Base-by-base conservation (phyloP, 495 filamentous ascomycete genomes). In the Hamigera avellanea region DNA sequence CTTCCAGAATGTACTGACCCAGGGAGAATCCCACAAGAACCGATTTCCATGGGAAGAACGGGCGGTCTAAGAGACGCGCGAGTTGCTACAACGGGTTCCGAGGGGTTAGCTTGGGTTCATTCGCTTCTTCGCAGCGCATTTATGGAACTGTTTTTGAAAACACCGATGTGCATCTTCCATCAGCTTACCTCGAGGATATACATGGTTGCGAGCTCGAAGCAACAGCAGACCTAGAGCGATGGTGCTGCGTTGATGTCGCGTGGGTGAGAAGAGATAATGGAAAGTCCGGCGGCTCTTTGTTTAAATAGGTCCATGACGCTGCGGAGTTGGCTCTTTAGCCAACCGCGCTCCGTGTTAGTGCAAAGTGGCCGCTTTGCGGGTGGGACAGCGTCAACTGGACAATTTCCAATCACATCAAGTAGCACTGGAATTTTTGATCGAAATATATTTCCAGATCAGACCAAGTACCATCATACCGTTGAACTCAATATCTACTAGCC, bases 11-110 rank as follows among this genome's bases (percentile, higher is more conserved):
- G 54, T 81, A 95, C 54, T 98, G 86, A 31, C 76, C 82, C 41
- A 95, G 43, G 8, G 86, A 88, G 64, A 98, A 96, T 37, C 86
- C 83, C 38, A 95, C 75, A 48, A 98, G 85, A 40, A 98, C 76
- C 52, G 73, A 78, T 78, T 96, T 98, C 91, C 91, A 98, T 36
- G 93, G 89, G 65, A 96, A 91, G 45, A 80, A 66, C 36, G 91
- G 89, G 47, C 83, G 77, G 69, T 98, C 93, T 32, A 96, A 78
- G 53, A 79, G 74, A 58, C 75, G 72, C 47, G 86, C 83, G 40
- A 96, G 76, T 67, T 84, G 80, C 89, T 95, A 55, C 42, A 48
- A 43, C 32, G n/a, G n/a, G n/a, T 32, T 35, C 32, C 30, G 23
- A 25, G 32, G 26, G 26, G 28, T 46, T 33, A 45, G 39, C 28